A percentile compares a stretch with the other conserved stretches of the same genome.
Evolutionary conservation across 805 yeast genomes (phyloP).

Genomic region (Wickerhamiella shivajii): DNA sequence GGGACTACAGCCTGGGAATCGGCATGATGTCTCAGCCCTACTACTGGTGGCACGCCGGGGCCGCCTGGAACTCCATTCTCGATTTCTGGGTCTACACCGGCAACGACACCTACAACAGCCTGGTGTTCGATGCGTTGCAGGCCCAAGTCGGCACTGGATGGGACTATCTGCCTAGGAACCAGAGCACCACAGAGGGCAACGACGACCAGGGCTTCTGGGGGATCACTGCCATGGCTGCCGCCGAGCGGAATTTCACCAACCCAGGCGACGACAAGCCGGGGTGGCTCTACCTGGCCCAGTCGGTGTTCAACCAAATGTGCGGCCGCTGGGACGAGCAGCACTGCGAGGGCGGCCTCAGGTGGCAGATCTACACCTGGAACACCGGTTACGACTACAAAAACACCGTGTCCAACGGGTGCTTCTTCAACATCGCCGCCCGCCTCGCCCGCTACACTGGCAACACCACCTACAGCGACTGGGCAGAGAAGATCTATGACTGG

Average conservation of each 20-base stretch:
- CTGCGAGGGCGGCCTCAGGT: constrained; percentile 71
- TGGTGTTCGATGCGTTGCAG: constrained; percentile 44
- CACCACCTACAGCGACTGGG: constrained; percentile 56
- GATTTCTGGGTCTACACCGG: constrained; percentile 62
- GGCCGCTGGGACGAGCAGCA: constrained; percentile 53
- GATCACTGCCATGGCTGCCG: constrained; percentile 67
- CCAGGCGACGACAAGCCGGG: constrained; percentile 43
- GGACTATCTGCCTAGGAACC: constrained; percentile 69
- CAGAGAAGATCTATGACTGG: constrained; percentile 69
- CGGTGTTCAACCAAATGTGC: constrained; percentile 74
- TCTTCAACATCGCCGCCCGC: constrained; percentile 71
- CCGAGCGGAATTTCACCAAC: constrained; percentile 68
- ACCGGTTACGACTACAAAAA: constrained; percentile 79
- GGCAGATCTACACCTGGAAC: constrained; percentile 88
- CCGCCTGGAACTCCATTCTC: constrained; percentile 50
- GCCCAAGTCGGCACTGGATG: constrained; percentile 50
- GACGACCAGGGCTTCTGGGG: constrained; percentile 96
- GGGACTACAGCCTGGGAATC: constrained; percentile 50
- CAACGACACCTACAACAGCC: constrained; percentile 45
- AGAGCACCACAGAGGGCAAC: constrained; percentile 74
- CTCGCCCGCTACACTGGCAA: constrained; percentile 66
- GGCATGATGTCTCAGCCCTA: constrained; percentile 65
- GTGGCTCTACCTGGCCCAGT: constrained; percentile 72
- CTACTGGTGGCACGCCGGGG: constrained; percentile 92
- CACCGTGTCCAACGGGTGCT: constrained; percentile 72